A percentile compares a stretch with the other conserved stretches of the same genome.
Evolutionary conservation across 1,284 basidiomycete genomes (phyloP).

Genomic region (Rhodotorula sp.): DNA sequence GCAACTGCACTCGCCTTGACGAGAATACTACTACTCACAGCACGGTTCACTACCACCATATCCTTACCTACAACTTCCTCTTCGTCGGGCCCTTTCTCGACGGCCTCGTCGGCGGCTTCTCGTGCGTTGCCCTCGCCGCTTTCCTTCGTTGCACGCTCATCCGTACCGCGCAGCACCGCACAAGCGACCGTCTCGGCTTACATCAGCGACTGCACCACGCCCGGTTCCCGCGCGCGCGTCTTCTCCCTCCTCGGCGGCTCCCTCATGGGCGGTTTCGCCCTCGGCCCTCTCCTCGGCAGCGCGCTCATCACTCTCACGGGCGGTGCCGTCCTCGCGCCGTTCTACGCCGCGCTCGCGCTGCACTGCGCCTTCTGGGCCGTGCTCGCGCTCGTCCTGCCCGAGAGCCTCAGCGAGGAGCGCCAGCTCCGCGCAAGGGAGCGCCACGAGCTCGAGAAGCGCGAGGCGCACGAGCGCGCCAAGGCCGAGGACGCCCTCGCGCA

Average conservation of each 20-base stretch:
- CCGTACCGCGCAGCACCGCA: constrained; percentile 26
- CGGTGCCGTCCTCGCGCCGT: constrained; percentile 31
- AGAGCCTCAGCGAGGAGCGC: constrained; percentile 24
- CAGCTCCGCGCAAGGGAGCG: constrained; percentile 18
- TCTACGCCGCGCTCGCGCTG: constrained; percentile 34
- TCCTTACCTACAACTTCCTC: constrained; percentile 41
- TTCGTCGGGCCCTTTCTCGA: constrained; percentile 40
- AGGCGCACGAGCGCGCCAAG: constrained; percentile 5
- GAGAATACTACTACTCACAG: not conserved
- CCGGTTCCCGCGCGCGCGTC: constrained; percentile 40
- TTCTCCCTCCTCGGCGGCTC: constrained; percentile 38
- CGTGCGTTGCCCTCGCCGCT: constrained; percentile 1
- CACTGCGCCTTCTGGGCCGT: constrained; percentile 24
- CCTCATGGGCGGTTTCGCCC: constrained; percentile 37
- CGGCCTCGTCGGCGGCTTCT: constrained; percentile 34
- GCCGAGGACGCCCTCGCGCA: not conserved
- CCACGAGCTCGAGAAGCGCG: constrained; percentile 11
- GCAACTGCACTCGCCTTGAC: not conserved
- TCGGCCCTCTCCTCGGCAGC: constrained; percentile 34
- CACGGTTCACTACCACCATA: constrained; percentile 38
- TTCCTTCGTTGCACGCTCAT: not conserved
- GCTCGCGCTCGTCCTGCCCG: constrained; percentile 30
- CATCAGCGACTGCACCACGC: constrained; percentile 37
- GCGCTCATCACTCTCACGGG: constrained; percentile 17
- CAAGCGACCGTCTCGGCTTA: constrained; percentile 39